Percentiles rank a stretch among this genome's conserved stretches.
These are phyloP conservation scores for Cenchrus fungigraminus DNA, from an alignment of 176 grass and related monocot genomes.

Conservation along the genomic window DNA sequence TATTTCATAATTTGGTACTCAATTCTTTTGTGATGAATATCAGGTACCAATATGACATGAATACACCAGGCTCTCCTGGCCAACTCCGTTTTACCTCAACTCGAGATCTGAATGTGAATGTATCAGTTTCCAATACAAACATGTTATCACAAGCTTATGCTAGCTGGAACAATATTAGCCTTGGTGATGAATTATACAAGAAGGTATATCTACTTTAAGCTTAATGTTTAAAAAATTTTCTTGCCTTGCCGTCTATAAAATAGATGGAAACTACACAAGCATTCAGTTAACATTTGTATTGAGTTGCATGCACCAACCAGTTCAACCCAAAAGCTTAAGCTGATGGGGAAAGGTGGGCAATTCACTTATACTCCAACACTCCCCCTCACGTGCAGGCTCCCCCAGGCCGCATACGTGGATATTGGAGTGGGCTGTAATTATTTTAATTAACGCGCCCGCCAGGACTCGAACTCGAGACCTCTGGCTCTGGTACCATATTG, in stretches of 20 bases:
- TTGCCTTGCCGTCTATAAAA: constrained; percentile 4
- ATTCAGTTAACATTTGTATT: constrained; percentile 8
- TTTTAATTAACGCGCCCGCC: no score
- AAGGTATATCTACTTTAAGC: constrained; percentile 47
- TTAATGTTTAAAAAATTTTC: constrained; percentile 1
- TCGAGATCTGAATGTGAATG: constrained; percentile 78
- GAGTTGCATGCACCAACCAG: no score
- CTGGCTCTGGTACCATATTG: no score
- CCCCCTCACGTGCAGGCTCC: no score
- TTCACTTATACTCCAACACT: no score
- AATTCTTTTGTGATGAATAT: constrained; percentile 40
- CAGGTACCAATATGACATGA: constrained; percentile 92
- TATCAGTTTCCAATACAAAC: constrained; percentile 92
- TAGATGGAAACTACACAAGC: background rate
- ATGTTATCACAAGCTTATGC: constrained; percentile 98
- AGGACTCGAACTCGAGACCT: no score
- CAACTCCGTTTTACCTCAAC: constrained; percentile 93
- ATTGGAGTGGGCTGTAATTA: no score
- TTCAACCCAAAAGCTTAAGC: no score
- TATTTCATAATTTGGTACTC: constrained; percentile 30
- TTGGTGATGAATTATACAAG: constrained; percentile 75
- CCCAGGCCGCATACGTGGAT: no score
- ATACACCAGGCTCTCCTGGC: constrained; percentile 70
- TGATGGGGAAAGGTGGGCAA: no score
- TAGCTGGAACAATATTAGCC: constrained; percentile 96